phyloP scores from a whole-genome alignment of 306 rosid genomes.

The Acmispon strigosus region DNA sequence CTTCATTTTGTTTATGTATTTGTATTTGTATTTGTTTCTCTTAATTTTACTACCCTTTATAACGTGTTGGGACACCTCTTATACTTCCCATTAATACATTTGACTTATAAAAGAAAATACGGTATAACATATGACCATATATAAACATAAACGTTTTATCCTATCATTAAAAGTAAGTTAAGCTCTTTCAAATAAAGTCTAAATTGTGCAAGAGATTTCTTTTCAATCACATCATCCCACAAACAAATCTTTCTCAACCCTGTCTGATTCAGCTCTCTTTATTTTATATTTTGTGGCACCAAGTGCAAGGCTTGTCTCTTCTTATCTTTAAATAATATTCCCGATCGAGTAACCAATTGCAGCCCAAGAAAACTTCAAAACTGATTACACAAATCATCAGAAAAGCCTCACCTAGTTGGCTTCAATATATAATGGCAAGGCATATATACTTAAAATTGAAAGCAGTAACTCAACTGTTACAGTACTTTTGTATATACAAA shows the following conservation, averaged over 20 bases:
- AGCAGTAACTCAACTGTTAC: background rate
- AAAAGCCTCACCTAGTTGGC: constrained; percentile 21
- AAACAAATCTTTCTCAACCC: background rate
- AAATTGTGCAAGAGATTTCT: too few species aligned
- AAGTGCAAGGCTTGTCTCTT: constrained; percentile 12
- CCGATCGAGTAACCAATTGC: background rate
- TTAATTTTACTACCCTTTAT: too few species aligned
- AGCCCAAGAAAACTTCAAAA: constrained; percentile 6
- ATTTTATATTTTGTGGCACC: constrained; percentile 20
- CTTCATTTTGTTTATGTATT: too few species aligned
- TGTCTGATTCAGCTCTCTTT: constrained; percentile 7
- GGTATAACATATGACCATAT: too few species aligned
- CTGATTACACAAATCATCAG: background rate
- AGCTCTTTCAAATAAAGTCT: too few species aligned
- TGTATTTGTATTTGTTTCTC: too few species aligned
- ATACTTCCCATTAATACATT: too few species aligned
- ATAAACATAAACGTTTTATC: too few species aligned
- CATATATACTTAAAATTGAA: background rate
- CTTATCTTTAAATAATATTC: constrained; percentile 27
- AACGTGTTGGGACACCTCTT: too few species aligned
- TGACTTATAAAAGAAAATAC: too few species aligned
- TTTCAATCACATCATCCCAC: constrained; percentile 38
- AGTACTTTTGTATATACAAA: background rate
- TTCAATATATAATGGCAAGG: constrained; percentile 12
- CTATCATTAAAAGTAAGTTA: too few species aligned